Percentiles rank a stretch among this genome's conserved stretches.
These are phyloP conservation scores for Niebla homalea DNA, from an alignment of 495 filamentous ascomycete species.

Conservation along the genomic window DNA sequence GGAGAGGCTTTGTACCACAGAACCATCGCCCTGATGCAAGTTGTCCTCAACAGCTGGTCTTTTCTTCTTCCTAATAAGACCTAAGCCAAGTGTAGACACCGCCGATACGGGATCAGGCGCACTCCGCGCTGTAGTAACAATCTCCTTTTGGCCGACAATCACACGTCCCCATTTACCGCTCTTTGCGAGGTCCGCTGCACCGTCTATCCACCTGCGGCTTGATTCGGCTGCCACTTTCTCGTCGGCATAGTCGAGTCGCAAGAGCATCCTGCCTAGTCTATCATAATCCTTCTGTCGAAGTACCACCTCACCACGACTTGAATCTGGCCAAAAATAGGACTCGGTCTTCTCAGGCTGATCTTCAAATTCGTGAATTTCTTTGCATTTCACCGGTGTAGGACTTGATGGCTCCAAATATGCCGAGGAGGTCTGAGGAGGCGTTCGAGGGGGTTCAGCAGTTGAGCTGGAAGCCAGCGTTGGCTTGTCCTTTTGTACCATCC, in stretches of 20 bases:
- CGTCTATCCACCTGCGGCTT: slow-evolving; percentile 59
- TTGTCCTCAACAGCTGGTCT: slow-evolving; percentile 18
- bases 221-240: slow-evolving; percentile 52
- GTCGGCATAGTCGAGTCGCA: slow-evolving; percentile 75
- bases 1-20: slow-evolving; percentile 41
- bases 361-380: slow-evolving; percentile 10
- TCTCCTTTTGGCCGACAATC: slow-evolving; percentile 32
- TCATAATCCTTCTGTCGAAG: slow-evolving; percentile 63
- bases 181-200: slow-evolving; percentile 40
- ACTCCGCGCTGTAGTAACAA: slow-evolving; percentile 19
- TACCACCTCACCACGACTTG: slow-evolving; percentile 55
- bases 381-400: slow-evolving; percentile 1
- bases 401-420: slow-evolving; percentile 5
- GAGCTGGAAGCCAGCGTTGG: background rate
- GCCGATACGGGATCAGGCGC: slow-evolving; percentile 17
- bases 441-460: slow-evolving; percentile 14
- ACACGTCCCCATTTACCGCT: slow-evolving; percentile 41
- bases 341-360: slow-evolving; percentile 31
- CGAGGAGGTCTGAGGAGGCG: slow-evolving; percentile 1
- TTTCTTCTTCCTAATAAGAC: slow-evolving; percentile 41
- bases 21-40: slow-evolving; percentile 12
- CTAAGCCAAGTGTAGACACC: slow-evolving; percentile 24
- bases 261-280: slow-evolving; percentile 58
- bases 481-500: background rate
- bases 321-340: slow-evolving; percentile 55